Conservation (phyloP, 768 basidiomycete genomes). For the Mycena capillaripes region DNA sequence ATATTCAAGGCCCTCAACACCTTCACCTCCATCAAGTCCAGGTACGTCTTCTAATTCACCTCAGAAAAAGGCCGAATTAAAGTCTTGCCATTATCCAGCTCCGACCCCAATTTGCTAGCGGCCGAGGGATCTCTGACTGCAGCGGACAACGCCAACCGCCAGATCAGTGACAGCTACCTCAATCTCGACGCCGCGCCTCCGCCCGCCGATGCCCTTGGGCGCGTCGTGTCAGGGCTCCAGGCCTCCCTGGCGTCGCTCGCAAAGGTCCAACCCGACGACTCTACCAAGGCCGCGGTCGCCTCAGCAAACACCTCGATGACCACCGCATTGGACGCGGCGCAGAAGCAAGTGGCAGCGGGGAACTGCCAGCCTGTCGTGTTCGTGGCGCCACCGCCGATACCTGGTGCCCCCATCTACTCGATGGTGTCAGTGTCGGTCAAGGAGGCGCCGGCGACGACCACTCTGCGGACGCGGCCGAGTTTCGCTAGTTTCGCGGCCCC, state of each 20-base stretch:
- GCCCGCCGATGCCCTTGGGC: neutral
- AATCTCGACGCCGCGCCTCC: neutral
- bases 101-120: conserved; percentile 5
- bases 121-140: neutral
- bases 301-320: neutral
- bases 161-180: neutral
- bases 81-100: neutral
- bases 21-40: neutral
- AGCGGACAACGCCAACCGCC: neutral
- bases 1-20: neutral
- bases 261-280: conserved; percentile 6
- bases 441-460: neutral
- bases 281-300: neutral
- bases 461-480: neutral
- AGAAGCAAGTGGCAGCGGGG: neutral
- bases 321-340: conserved; percentile 1
- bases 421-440: neutral
- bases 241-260: neutral
- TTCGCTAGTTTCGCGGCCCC: conserved; percentile 5
- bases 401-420: neutral
- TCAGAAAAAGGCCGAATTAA: neutral
- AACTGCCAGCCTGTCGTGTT: neutral
- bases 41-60: neutral
- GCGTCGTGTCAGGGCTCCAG: neutral
- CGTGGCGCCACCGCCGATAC: neutral